Evolutionary conservation across 441 rosid species (phyloP), one percentile per base, ranked within the genome.

Genomic region (Gossypium gossypioides): DNA sequence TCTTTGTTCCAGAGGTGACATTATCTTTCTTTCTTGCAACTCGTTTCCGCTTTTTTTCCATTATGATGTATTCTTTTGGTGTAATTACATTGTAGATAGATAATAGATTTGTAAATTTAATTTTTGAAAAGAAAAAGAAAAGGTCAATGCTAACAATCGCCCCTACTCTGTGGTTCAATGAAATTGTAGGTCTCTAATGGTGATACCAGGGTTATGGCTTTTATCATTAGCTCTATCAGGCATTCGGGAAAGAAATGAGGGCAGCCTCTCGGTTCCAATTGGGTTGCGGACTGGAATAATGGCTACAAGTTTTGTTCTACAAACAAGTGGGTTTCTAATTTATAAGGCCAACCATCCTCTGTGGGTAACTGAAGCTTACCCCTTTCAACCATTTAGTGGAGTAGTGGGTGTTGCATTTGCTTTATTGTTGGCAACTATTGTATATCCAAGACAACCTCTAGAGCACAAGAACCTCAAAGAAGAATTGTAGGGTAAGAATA

Each of bases 341-440:
- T 85, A 82, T 73, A 79, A 80, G 44, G 67, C 81, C 56, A 81
- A 76, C 54, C 77, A 73, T 52, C 89, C 97, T 16, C 63, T 46
- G 10, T 91, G 96, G 98, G 46, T 91, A 2, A 86, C 87, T 1
- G 92, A 92, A 42, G 84, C 78, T 65, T 88, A 77, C 72, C 91
- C 91, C 2, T 86, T 85, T 74, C 89, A 91, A 81, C 96, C 99
- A 59, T 92, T 92, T 54, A 88, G 91, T 46, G 99, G 98, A 75
- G 73, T 82, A 6, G 89, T 91, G 42, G 99, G 99, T 70, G 69
- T 91, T 78, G 80, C 79, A 63, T 85, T 84, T 71, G 55, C 92
- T 74, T 67, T 79, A 22, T 70, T 81, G 59, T 42, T 92, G 78
- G 96, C 99, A 54, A 24, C 85, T 64, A 29, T 80, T 72, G 78